These are phyloP conservation scores for Aureobasidium sp. DNA, from an alignment of 2,329 filamentous ascomycete species.

Conservation along the genomic window DNA sequence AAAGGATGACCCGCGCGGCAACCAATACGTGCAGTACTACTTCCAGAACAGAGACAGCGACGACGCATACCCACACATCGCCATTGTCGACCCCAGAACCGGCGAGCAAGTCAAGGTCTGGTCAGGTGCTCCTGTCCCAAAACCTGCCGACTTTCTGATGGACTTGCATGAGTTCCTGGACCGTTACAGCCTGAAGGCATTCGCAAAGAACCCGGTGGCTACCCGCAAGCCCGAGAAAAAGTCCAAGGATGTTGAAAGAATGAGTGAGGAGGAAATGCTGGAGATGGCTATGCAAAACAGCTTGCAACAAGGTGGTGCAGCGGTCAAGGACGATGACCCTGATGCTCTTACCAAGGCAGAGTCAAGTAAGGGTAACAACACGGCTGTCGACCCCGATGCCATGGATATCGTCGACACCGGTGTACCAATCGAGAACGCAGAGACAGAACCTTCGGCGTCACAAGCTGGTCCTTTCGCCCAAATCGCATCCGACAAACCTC, in stretches of 20 bases:
- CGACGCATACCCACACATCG: slow-evolving; percentile 93
- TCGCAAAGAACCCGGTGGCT: slow-evolving; percentile 88
- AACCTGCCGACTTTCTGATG: slow-evolving; percentile 72
- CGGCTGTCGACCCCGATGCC: slow-evolving; percentile 33
- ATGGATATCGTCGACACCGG: slow-evolving; percentile 24
- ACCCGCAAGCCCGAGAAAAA: slow-evolving; percentile 57
- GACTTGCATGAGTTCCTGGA: slow-evolving; percentile 96
- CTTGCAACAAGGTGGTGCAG: slow-evolving; percentile 39
- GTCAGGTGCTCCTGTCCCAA: slow-evolving; percentile 74
- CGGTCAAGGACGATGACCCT: slow-evolving; percentile 62
- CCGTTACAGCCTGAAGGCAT: slow-evolving; percentile 78
- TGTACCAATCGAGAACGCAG: slow-evolving; percentile 14
- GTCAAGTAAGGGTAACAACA: slow-evolving; percentile 41
- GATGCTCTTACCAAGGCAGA: slow-evolving; percentile 73
- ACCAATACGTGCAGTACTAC: slow-evolving; percentile 85
- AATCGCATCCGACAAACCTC: slow-evolving; percentile 65
- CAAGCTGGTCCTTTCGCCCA: slow-evolving; percentile 49
- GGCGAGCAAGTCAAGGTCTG: slow-evolving; percentile 96
- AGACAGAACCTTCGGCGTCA: slow-evolving; percentile 21
- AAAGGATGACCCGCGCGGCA: slow-evolving; percentile 70
- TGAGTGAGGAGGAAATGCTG: slow-evolving; percentile 97
- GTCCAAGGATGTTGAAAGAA: slow-evolving; percentile 67
- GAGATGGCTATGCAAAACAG: slow-evolving; percentile 90
- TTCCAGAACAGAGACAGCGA: slow-evolving; percentile 67
- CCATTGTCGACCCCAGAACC: slow-evolving; percentile 89